phyloP scores from a whole-genome alignment of 202 grass and related monocot genomes.

The Sporobolus alterniflorus region DNA sequence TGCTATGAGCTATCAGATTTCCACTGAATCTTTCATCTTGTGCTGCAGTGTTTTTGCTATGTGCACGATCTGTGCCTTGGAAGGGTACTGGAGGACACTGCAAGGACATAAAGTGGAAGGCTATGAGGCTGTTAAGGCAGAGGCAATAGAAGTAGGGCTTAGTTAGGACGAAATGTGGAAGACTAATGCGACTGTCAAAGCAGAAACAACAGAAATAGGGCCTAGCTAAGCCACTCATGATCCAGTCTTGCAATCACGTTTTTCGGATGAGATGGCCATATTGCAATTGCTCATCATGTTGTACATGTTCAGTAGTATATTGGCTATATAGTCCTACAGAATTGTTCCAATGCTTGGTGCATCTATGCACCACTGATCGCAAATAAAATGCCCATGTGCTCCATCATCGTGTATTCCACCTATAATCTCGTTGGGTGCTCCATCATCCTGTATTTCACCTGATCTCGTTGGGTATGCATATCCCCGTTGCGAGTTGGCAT shows the following conservation, averaged over 20 bases:
- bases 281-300: neutral
- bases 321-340: neutral
- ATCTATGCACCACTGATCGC: neutral
- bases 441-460: neutral
- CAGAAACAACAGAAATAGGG: neutral
- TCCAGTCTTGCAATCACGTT: neutral
- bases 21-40: conserved; percentile 10
- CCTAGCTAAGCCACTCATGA: neutral
- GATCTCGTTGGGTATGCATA: neutral
- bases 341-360: neutral
- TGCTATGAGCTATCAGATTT: neutral
- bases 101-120: conserved; percentile 43
- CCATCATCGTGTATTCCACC: neutral
- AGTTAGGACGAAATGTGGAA: conserved; percentile 44
- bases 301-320: conserved; percentile 16
- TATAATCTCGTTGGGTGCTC: neutral
- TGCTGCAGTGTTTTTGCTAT: conserved; percentile 83
- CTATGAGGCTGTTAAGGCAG: conserved; percentile 3
- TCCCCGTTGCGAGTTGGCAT: neutral
- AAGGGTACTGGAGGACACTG: conserved; percentile 52
- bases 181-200: conserved; percentile 5
- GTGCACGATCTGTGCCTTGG: conserved; percentile 68
- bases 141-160: neutral
- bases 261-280: too few species aligned
- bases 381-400: conserved; percentile 2